Conservation (phyloP, 192 early-diverging fungal species). For the Linnemannia exigua region DNA sequence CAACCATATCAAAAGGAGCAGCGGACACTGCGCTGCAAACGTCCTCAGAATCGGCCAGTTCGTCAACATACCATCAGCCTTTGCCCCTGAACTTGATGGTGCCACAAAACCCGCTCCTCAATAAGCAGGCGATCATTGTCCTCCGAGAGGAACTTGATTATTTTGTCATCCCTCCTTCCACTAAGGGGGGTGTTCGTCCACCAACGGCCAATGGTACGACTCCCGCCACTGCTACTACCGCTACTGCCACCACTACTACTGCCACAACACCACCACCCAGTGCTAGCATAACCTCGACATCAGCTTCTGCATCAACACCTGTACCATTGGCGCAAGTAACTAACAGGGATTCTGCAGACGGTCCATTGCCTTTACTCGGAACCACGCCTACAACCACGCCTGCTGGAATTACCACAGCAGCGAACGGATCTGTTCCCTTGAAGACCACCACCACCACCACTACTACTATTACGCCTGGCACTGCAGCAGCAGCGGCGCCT, state of each 20-base stretch:
- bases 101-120: constrained; percentile 63
- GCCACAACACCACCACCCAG: background rate
- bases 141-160: constrained; percentile 86
- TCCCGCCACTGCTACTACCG: background rate
- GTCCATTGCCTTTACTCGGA: background rate
- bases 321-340: background rate
- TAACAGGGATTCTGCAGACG: constrained; percentile 9
- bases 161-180: constrained; percentile 70
- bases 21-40: background rate
- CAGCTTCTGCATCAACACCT: background rate
- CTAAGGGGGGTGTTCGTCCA: constrained; percentile 1
- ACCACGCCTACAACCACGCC: background rate
- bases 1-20: background rate
- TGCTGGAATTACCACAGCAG: background rate
- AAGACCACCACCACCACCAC: background rate
- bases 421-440: background rate
- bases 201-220: background rate
- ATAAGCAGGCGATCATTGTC: constrained; percentile 79
- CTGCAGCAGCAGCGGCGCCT: constrained; percentile 25
- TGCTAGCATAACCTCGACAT: background rate
- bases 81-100: constrained; percentile 10
- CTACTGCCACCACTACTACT: background rate
- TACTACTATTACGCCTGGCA: background rate
- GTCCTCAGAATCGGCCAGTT: background rate
- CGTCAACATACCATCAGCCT: constrained; percentile 13